Base-by-base conservation (phyloP, 208 protist genomes). In the Trypanosoma cruzi region DNA sequence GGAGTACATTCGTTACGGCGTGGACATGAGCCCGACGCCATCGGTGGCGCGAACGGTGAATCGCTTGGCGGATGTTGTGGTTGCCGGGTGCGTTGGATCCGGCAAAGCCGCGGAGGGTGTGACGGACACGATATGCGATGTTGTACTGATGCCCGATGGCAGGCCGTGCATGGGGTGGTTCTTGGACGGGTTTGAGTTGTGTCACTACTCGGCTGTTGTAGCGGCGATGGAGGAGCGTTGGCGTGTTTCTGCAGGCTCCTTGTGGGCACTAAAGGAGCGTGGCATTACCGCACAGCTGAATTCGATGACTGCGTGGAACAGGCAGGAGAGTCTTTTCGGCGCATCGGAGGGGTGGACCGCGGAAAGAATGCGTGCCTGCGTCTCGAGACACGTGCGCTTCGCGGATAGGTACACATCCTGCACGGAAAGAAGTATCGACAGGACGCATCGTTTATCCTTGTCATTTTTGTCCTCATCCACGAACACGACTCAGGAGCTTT, bases 101-200 rank as follows among this genome's bases (percentile, higher is more conserved):
- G 0, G 58, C 32, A 4, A 28, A 18, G 4, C 29, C 5, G 22
- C 28, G 11, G 59, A 54, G 29, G 59, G 16, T 31, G 28, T 20
- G 22, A 24, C 36, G 3, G 46, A n/a, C 18, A 37, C 56, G 28
- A 56, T 87, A 32, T 77, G 76, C 37, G 81, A 84, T 48, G 64
- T 83, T 28, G 61, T 87, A 2, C 61, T 82, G 20, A 69, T 87
- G 68, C 74, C 65, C 28, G 77, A 75, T 48, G 77, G 71, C 20
- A 14, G 49, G 26, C 68, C 75, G 20, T 81, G 69, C 28, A 59
- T 66, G 11, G 81, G 81, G 4, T 87, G 81, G 81, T 82, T 87
- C 67, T 44, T 70, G 4, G 69, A 82, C 42, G 50, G 60, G 22
- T 80, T 70, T 71, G 68, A 67, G 1, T 65, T 26, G 4, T 18